Conservation (phyloP, 352 stramenopile genomes). For the Lagenidium giganteum region DNA sequence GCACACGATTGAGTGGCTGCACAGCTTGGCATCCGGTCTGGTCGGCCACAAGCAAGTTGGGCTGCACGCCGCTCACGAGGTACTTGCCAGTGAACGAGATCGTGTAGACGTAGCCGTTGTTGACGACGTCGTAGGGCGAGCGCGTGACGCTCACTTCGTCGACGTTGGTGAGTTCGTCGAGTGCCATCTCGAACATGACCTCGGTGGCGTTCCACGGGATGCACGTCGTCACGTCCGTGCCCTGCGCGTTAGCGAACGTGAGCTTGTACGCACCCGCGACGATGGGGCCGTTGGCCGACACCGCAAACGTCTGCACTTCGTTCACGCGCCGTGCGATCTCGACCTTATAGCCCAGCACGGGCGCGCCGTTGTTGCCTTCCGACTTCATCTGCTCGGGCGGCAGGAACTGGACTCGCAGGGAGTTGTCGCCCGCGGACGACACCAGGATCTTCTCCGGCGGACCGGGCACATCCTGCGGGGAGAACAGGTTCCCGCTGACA, state of each 20-base stretch:
- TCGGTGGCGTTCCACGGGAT: constrained; percentile 70
- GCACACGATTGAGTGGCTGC: constrained; percentile 36
- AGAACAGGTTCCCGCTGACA: constrained; percentile 43
- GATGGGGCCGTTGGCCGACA: constrained; percentile 49
- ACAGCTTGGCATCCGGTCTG: constrained; percentile 27
- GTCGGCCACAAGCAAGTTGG: constrained; percentile 40
- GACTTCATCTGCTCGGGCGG: constrained; percentile 47
- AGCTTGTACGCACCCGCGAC: constrained; percentile 48
- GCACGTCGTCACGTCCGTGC: constrained; percentile 34
- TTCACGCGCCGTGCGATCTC: constrained; percentile 65
- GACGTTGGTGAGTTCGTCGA: constrained; percentile 62
- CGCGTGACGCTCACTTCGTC: constrained; percentile 57
- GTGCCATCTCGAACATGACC: constrained; percentile 55
- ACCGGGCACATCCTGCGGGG: constrained; percentile 54
- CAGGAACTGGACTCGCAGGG: constrained; percentile 59
- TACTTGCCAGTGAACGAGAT: constrained; percentile 63
- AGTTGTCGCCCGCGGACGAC: constrained; percentile 32
- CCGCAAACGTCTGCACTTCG: constrained; percentile 67
- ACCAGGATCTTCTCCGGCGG: constrained; percentile 61
- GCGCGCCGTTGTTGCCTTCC: constrained; percentile 62
- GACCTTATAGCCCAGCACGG: constrained; percentile 75
- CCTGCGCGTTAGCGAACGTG: constrained; percentile 35
- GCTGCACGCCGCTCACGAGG: constrained; percentile 49
- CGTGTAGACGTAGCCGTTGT: constrained; percentile 66
- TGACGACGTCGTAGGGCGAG: constrained; percentile 34